Conservation (phyloP, 768 basidiomycete genomes). For the Lactarius trivialis region DNA sequence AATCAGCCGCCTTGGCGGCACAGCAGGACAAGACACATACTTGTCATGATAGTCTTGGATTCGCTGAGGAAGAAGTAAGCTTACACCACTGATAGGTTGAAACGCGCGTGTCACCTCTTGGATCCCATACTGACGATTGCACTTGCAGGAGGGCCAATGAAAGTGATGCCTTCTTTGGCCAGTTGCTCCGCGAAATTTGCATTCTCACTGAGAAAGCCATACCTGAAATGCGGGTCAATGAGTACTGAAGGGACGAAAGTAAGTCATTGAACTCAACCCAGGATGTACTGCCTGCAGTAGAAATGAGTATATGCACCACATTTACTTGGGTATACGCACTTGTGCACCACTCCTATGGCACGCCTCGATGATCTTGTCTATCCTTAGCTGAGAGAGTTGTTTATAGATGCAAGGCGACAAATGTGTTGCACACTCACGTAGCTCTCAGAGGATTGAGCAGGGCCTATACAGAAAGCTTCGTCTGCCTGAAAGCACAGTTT, state of each 20-base stretch:
- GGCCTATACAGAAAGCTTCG: slow-evolving; percentile 68
- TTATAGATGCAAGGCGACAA: neutral
- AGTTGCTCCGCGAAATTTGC: slow-evolving; percentile 71
- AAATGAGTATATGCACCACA: neutral
- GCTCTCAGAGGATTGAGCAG: slow-evolving; percentile 81
- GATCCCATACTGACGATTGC: slow-evolving; percentile 95
- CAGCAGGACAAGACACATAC: slow-evolving; percentile 33
- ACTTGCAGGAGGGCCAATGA: slow-evolving; percentile 83
- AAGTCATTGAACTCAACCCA: slow-evolving; percentile 43
- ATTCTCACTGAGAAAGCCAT: slow-evolving; percentile 92
- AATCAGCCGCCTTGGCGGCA: neutral
- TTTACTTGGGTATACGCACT: slow-evolving; percentile 47
- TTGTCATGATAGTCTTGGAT: slow-evolving; percentile 91
- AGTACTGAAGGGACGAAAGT: neutral
- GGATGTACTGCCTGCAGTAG: slow-evolving; percentile 77
- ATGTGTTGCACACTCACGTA: slow-evolving; percentile 54
- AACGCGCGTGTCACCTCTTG: slow-evolving; percentile 58
- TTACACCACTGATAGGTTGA: neutral
- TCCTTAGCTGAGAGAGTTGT: slow-evolving; percentile 50
- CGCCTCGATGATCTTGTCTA: slow-evolving; percentile 83
- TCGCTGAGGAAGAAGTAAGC: slow-evolving; percentile 43
- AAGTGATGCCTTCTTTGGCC: slow-evolving; percentile 73
- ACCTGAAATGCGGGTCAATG: slow-evolving; percentile 37
- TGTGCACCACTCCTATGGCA: slow-evolving; percentile 80
- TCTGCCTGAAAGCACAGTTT: slow-evolving; percentile 38